Conservation (phyloP, 257 asterid genomes). For the Fraxinus americana region DNA sequence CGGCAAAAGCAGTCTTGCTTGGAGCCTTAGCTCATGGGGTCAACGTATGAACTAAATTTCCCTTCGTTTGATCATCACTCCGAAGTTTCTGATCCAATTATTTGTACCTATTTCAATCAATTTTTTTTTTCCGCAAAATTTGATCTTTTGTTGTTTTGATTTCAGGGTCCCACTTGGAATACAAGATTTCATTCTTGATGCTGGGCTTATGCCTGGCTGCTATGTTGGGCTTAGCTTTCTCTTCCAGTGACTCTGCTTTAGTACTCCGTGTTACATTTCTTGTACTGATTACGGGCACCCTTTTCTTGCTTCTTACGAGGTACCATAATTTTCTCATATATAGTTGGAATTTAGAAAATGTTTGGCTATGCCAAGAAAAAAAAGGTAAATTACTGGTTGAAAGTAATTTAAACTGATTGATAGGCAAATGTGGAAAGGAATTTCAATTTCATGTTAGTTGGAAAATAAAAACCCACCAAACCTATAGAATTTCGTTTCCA, state of each 20-base stretch:
- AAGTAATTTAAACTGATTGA: no score
- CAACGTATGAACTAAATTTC: conserved; percentile 52
- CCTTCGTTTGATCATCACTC: background rate
- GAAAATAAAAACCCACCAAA: no score
- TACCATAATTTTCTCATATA: conserved; percentile 7
- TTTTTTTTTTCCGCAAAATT: background rate
- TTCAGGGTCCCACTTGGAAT: conserved; percentile 88
- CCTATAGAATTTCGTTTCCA: no score
- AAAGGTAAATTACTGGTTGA: no score
- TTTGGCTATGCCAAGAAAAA: background rate
- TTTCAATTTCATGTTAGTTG: no score
- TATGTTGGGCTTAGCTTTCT: conserved; percentile 82
- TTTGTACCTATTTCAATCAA: background rate
- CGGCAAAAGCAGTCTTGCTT: conserved; percentile 67
- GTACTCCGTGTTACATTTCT: conserved; percentile 74
- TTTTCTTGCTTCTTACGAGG: conserved; percentile 85
- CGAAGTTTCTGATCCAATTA: conserved; percentile 2
- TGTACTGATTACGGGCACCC: conserved; percentile 68
- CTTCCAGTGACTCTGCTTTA: conserved; percentile 69
- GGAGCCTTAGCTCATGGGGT: conserved; percentile 96
- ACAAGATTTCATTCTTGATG: conserved; percentile 80
- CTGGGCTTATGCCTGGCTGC: conserved; percentile 74
- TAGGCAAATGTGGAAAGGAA: no score
- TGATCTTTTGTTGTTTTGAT: conserved; percentile 21
- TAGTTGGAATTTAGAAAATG: background rate